These are phyloP conservation scores for Xerophyta viscosa DNA, from an alignment of 106 monocot species.

Conservation along the genomic window DNA sequence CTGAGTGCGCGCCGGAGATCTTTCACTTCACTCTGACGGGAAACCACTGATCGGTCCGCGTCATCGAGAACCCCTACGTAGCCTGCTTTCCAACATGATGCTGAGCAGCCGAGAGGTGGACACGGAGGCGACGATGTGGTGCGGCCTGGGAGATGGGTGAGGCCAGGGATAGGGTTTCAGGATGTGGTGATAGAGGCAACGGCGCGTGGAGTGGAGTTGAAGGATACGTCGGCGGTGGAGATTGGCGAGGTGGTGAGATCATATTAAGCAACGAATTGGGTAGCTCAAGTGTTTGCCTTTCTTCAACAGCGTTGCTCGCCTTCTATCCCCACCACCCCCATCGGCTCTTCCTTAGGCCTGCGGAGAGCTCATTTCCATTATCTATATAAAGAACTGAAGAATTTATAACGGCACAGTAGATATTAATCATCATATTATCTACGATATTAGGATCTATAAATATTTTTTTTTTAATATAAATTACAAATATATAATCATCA, in stretches of 20 bases:
- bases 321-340: too few species aligned
- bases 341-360: too few species aligned
- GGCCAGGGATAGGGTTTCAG: constrained; percentile 76
- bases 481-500: too few species aligned
- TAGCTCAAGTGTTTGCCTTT: too few species aligned
- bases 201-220: constrained; percentile 36
- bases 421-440: too few species aligned
- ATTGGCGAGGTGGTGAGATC: constrained; percentile 59
- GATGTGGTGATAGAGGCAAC: constrained; percentile 95
- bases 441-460: too few species aligned
- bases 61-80: constrained; percentile 94
- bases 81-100: constrained; percentile 70
- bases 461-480: too few species aligned
- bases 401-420: too few species aligned
- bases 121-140: too few species aligned
- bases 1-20: constrained; percentile 89
- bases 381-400: too few species aligned
- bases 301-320: too few species aligned
- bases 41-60: constrained; percentile 55
- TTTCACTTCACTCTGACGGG: constrained; percentile 42
- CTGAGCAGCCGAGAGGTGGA: neutral
- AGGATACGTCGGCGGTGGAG: constrained; percentile 39
- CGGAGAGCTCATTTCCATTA: too few species aligned
- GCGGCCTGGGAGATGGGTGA: constrained; percentile 1
- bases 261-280: constrained; percentile 51